These are phyloP conservation scores for Lichina pygmaea DNA, from an alignment of 495 filamentous ascomycete genomes.

Conservation along the genomic window DNA sequence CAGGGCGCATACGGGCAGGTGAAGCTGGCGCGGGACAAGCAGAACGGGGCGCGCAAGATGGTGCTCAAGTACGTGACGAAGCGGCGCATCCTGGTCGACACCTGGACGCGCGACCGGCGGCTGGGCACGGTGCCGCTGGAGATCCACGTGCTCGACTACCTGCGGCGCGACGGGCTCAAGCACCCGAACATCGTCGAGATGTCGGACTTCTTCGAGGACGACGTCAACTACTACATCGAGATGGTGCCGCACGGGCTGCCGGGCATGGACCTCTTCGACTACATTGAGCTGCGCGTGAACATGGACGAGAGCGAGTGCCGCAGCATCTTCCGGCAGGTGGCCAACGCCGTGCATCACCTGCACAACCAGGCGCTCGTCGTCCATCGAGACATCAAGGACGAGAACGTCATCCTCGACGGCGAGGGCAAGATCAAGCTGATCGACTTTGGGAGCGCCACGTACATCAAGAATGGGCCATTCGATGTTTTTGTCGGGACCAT, in stretches of 20 bases:
- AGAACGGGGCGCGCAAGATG: conserved; percentile 45
- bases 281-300: conserved; percentile 84
- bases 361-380: conserved; percentile 83
- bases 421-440: conserved; percentile 93
- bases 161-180: conserved; percentile 58
- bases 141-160: conserved; percentile 90
- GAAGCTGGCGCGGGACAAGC: conserved; percentile 79
- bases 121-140: conserved; percentile 94
- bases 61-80: conserved; percentile 98
- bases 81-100: conserved; percentile 87
- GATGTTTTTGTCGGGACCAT: conserved; percentile 98
- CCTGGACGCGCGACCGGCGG: conserved; percentile 83
- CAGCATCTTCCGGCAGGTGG: conserved; percentile 87
- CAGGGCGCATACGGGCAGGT: conserved; percentile 96
- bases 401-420: conserved; percentile 87
- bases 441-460: conserved; percentile 92
- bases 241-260: conserved; percentile 91
- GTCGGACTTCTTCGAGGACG: conserved; percentile 95
- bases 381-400: conserved; percentile 95
- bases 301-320: conserved; percentile 89
- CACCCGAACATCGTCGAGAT: conserved; percentile 98
- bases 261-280: conserved; percentile 97
- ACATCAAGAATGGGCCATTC: conserved; percentile 94
- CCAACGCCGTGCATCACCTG: conserved; percentile 65
- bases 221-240: conserved; percentile 96